These are phyloP conservation scores for Lactifluus hygrophoroides DNA, from an alignment of 768 basidiomycete genomes.

Conservation along the genomic window DNA sequence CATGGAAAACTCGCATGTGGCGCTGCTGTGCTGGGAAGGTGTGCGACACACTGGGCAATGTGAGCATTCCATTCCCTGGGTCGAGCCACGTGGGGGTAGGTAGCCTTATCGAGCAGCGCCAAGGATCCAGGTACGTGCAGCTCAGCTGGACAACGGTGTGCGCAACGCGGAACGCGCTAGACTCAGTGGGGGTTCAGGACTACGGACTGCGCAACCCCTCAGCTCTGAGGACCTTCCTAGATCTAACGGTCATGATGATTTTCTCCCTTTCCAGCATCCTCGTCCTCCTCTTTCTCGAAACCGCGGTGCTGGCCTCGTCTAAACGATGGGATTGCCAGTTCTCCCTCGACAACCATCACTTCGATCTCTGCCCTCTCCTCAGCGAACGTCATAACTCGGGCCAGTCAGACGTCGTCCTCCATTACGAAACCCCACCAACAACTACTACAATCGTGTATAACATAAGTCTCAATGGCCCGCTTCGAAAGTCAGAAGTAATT, in stretches of 20 bases:
- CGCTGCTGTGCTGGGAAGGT: neutral
- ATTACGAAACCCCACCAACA: slow-evolving; percentile 24
- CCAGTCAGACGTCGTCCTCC: slow-evolving; percentile 17
- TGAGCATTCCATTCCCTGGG: too few species aligned
- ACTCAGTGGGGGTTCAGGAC: too few species aligned
- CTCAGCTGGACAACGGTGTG: too few species aligned
- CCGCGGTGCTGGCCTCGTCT: neutral
- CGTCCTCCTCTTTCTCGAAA: neutral
- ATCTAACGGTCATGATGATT: neutral
- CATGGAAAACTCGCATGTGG: neutral
- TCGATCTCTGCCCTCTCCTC: slow-evolving; percentile 27
- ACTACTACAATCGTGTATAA: slow-evolving; percentile 26
- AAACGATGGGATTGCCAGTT: slow-evolving; percentile 8
- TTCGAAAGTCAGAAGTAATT: slow-evolving; percentile 21
- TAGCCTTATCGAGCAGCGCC: too few species aligned
- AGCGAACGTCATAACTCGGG: slow-evolving; percentile 18
- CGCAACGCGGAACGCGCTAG: too few species aligned
- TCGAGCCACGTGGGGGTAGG: too few species aligned
- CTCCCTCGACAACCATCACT: slow-evolving; percentile 9
- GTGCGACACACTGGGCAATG: too few species aligned
- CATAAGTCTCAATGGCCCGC: slow-evolving; percentile 24
- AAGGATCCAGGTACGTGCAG: too few species aligned
- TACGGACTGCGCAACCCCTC: too few species aligned
- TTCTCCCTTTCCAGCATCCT: neutral
- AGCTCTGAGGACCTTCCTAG: neutral